These are phyloP conservation scores for Dryas integrifolia DNA, from an alignment of 331 rosid genomes.

Conservation along the genomic window DNA sequence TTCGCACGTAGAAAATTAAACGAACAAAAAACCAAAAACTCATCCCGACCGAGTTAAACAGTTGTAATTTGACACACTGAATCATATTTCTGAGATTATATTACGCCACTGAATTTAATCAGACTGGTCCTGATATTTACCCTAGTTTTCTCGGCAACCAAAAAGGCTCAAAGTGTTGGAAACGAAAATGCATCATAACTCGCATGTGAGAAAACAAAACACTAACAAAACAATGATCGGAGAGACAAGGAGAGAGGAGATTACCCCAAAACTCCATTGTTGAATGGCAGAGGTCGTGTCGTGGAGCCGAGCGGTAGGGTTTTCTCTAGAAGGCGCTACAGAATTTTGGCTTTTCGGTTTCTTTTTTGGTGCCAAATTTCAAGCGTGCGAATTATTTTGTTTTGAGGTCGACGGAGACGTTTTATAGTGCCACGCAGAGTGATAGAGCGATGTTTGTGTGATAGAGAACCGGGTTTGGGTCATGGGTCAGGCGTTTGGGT, in stretches of 20 bases:
- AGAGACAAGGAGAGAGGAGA: not conserved
- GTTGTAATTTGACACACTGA: not conserved
- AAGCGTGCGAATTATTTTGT: not conserved
- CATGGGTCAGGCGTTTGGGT: no score
- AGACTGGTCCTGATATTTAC: constrained; percentile 1
- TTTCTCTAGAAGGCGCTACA: not conserved
- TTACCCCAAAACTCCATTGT: constrained; percentile 47
- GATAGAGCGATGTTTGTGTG: not conserved
- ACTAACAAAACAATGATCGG: not conserved
- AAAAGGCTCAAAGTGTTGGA: not conserved
- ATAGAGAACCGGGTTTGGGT: no score
- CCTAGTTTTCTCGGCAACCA: constrained; percentile 16
- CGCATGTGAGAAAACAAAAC: not conserved
- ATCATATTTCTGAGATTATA: not conserved
- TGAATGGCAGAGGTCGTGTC: constrained; percentile 3
- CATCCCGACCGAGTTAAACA: not conserved
- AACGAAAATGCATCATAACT: not conserved
- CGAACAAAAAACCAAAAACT: not conserved
- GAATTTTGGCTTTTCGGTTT: constrained; percentile 2
- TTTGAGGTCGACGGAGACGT: not conserved
- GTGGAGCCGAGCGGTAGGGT: not conserved
- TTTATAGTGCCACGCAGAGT: not conserved
- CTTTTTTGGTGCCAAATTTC: not conserved
- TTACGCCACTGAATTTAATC: not conserved
- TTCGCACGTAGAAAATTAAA: not conserved